Conservation (phyloP, 1,284 basidiomycete species). For the Sphagnurus paluster region DNA sequence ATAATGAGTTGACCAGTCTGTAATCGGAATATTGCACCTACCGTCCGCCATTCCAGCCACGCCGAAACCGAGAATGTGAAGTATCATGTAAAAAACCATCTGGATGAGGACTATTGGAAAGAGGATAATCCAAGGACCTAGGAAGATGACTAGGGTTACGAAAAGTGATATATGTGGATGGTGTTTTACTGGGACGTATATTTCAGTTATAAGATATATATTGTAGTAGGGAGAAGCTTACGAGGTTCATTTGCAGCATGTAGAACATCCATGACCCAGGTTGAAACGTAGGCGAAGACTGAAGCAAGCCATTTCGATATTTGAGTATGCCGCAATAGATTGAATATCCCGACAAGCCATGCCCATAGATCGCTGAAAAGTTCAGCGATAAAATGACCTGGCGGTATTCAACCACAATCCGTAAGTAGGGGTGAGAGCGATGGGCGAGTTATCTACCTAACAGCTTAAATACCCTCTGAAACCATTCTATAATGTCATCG, state of each 20-base stretch:
- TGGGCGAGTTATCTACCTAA: background rate
- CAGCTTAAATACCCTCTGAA: background rate
- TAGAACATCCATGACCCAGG: slow-evolving; percentile 1
- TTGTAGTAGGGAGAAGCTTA: background rate
- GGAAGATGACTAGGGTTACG: slow-evolving; percentile 16
- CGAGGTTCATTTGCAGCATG: slow-evolving; percentile 6
- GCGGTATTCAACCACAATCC: too few relatives aligned
- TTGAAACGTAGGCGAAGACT: background rate
- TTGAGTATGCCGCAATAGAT: background rate
- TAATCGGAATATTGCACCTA: background rate
- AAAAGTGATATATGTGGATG: slow-evolving; percentile 16
- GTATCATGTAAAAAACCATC: slow-evolving; percentile 14
- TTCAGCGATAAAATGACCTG: too few relatives aligned
- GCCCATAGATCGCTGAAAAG: too few relatives aligned
- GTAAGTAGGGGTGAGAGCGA: background rate
- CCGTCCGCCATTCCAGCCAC: slow-evolving; percentile 12
- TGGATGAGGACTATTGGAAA: slow-evolving; percentile 23
- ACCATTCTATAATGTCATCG: slow-evolving; percentile 1
- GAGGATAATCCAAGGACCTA: slow-evolving; percentile 25
- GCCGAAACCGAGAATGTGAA: slow-evolving; percentile 21
- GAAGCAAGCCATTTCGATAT: background rate
- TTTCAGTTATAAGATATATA: background rate
- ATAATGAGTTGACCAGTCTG: background rate
- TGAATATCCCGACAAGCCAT: too few relatives aligned
- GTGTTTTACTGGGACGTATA: slow-evolving; percentile 14